Percentiles rank a stretch among this genome's conserved stretches.
phyloP scores from a whole-genome alignment of 768 basidiomycete species.

The Russula ochroleuca region DNA sequence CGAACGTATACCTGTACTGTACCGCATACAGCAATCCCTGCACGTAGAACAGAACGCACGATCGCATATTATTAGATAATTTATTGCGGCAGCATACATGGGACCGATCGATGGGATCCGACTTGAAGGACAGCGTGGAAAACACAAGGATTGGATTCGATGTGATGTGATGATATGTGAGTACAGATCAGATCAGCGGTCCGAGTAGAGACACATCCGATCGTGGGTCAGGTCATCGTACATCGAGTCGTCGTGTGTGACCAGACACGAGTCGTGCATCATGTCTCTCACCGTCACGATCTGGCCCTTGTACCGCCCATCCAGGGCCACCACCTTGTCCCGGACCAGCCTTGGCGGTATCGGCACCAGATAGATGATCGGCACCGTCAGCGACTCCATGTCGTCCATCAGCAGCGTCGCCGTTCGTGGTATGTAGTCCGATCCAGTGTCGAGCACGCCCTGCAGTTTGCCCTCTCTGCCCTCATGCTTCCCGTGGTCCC shows the following conservation, averaged over 20 bases:
- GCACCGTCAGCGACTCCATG: constrained; percentile 38
- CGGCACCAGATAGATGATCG: constrained; percentile 42
- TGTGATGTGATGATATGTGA: background rate
- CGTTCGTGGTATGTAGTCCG: constrained; percentile 32
- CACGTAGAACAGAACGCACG: constrained; percentile 1
- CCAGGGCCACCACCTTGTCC: constrained; percentile 49
- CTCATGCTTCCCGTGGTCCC: constrained; percentile 37
- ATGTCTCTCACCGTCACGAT: constrained; percentile 25
- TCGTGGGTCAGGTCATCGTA: constrained; percentile 26
- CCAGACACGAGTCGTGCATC: constrained; percentile 22
- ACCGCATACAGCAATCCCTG: background rate
- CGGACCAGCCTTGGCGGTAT: constrained; percentile 39
- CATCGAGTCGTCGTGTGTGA: constrained; percentile 25
- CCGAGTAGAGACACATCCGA: constrained; percentile 21
- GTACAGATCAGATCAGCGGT: background rate
- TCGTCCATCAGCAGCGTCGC: constrained; percentile 35
- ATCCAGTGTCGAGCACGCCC: constrained; percentile 31
- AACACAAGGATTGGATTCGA: no score
- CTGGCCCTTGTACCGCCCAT: constrained; percentile 42
- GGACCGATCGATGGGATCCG: background rate
- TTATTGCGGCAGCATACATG: constrained; percentile 1
- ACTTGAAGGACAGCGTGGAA: background rate
- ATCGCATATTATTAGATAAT: constrained; percentile 15
- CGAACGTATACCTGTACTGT: constrained; percentile 8
- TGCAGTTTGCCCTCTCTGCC: constrained; percentile 32